Percentiles rank a stretch among this genome's conserved stretches.
These are phyloP conservation scores for Chalciporus sp. DNA, from an alignment of 1,284 basidiomycete genomes.

Conservation along the genomic window DNA sequence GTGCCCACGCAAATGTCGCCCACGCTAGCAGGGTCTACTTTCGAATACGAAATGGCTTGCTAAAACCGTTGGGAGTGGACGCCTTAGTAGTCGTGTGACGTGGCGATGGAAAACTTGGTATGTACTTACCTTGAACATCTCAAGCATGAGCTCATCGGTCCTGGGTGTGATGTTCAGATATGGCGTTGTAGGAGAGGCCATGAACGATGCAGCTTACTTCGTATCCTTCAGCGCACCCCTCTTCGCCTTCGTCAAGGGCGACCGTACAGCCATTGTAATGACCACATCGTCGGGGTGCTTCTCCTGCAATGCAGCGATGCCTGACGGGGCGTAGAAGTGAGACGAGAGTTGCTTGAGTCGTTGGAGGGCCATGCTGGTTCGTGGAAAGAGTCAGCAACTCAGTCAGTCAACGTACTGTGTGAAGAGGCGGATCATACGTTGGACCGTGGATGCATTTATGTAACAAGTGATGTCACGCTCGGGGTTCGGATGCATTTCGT, in stretches of 20 bases:
- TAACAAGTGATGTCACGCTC: too few relatives aligned
- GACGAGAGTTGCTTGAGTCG: conserved; percentile 68
- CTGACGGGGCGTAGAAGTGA: conserved; percentile 51
- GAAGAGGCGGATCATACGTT: not conserved
- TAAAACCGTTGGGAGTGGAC: conserved; percentile 27
- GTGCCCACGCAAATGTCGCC: conserved; percentile 82
- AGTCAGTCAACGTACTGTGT: not conserved
- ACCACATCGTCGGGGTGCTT: conserved; percentile 77
- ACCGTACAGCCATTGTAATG: conserved; percentile 77
- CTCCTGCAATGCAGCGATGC: conserved; percentile 47
- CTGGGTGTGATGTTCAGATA: conserved; percentile 36
- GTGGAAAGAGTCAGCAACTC: not conserved
- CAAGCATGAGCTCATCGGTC: conserved; percentile 75
- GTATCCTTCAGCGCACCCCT: conserved; percentile 84
- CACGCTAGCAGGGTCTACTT: conserved; percentile 69
- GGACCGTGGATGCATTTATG: not conserved
- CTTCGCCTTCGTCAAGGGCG: conserved; percentile 74
- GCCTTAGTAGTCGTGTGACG: not conserved
- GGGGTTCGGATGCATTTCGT: not conserved
- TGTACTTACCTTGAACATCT: conserved; percentile 68
- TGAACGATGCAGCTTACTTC: conserved; percentile 41
- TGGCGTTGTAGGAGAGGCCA: not conserved
- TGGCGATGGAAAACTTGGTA: not conserved
- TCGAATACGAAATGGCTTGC: conserved; percentile 63
- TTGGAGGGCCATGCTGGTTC: conserved; percentile 38